Evolutionary conservation across 2,329 filamentous ascomycete genomes (phyloP), one percentile per base, ranked within the genome.

Genomic region (Diplodia scrobiculata): DNA sequence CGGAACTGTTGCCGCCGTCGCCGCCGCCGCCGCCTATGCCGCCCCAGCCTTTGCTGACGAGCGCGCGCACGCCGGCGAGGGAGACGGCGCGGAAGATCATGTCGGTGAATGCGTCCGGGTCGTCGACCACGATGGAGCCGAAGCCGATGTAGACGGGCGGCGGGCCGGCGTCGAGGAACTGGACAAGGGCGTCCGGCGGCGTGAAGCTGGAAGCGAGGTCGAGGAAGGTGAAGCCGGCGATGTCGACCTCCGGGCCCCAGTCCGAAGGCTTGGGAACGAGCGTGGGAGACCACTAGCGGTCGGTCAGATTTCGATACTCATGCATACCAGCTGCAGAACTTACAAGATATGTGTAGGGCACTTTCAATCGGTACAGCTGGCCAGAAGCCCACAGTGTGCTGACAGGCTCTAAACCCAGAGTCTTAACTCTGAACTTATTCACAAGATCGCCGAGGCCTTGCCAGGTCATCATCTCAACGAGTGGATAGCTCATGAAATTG

Each of bases 401-500:
- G 1, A 94, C 86, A 0, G 89, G 88, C 69, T 93, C 90, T 0
- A 94, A 78, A 1, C 84, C 85, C 0, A 94, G 79, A 0, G 87
- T 91, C 65, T 87, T 86, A 5, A 86, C 82, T 54, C 91, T 84
- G 70, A 93, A 92, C 32, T 86, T 81, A 72, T 94, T 94, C 69
- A 94, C 85, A 32, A 94, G 79, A 74, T 93, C 91, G 2, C 91
- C 91, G 0, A 94, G 81, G 0, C 83, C 81, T 70, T 83, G 81
- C 81, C 81, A 84, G 19, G 81, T 83, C 81, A 94, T 91, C 86
- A 91, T 89, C 73, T 94, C 91, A 1, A 94, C 89, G 41, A 94
- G 78, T 0, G 89, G 87, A 73, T 93, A 95, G 1, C 86, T 89
- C 74, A 94, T 91, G 73, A 91, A 92, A 75, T 94, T 95, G 13